Evolutionary conservation across 257 asterid species (phyloP).

Genomic region (Primulina huaijiensis): DNA sequence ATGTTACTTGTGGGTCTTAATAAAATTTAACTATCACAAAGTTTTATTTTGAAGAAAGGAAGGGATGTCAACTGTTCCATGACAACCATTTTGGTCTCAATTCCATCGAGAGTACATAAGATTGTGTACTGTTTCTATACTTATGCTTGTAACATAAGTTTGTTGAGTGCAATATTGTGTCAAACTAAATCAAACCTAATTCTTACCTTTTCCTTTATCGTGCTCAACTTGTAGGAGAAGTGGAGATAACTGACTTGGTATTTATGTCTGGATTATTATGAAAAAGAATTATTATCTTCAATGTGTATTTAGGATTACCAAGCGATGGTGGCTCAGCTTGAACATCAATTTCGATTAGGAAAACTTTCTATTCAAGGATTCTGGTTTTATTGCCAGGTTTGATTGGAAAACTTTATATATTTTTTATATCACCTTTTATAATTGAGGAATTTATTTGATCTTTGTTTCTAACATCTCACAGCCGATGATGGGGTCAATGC

Average conservation of each 20-base stretch:
- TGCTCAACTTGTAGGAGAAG: constrained; percentile 19
- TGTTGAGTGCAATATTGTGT: constrained; percentile 1
- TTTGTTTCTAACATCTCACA: constrained; percentile 34
- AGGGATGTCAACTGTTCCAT: not conserved
- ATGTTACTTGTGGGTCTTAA: constrained; percentile 17
- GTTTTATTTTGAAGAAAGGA: constrained; percentile 9
- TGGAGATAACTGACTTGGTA: constrained; percentile 12
- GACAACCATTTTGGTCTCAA: not conserved
- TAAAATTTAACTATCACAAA: not conserved
- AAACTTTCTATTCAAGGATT: constrained; percentile 93
- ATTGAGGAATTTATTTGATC: constrained; percentile 16
- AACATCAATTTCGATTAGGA: constrained; percentile 92
- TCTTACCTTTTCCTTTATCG: not conserved
- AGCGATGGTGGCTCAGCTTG: constrained; percentile 98
- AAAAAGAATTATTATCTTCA: constrained; percentile 27
- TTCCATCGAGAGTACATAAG: not conserved
- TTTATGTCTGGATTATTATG: constrained; percentile 20
- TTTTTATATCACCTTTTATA: constrained; percentile 12
- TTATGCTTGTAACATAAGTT: constrained; percentile 18
- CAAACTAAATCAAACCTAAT: constrained; percentile 18
- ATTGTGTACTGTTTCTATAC: not conserved
- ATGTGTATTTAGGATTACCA: constrained; percentile 70
- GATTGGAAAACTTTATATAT: constrained; percentile 21
- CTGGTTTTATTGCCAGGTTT: constrained; percentile 99
- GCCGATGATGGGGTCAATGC: constrained; percentile 99